Conservation (phyloP, 345 rosid species). For the Eucalyptus albens region DNA sequence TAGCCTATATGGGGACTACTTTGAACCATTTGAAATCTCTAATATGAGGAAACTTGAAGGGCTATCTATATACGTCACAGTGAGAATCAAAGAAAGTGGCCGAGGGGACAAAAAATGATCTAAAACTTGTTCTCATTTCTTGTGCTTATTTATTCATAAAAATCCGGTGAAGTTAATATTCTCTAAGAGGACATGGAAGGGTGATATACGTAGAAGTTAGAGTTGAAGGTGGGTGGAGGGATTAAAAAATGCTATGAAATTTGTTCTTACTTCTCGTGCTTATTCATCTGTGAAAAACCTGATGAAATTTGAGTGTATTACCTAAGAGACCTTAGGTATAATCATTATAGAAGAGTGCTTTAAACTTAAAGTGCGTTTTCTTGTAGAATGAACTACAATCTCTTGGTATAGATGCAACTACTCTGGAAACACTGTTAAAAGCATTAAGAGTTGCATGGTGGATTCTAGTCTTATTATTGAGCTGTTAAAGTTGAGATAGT, state of each 20-base stretch:
- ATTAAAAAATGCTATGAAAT: background rate
- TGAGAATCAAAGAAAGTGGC: background rate
- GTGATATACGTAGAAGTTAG: background rate
- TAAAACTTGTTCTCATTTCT: background rate
- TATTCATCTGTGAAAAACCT: background rate
- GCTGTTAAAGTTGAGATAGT: background rate
- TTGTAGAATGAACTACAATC: background rate
- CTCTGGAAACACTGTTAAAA: background rate
- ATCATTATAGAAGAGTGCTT: background rate
- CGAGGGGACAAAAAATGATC: background rate
- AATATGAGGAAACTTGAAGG: background rate
- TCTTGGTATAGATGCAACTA: background rate
- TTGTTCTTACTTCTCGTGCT: background rate
- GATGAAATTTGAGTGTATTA: background rate
- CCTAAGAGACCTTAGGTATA: background rate
- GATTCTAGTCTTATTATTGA: background rate
- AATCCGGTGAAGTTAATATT: background rate
- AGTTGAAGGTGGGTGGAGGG: background rate
- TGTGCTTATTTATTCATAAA: background rate
- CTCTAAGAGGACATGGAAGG: background rate
- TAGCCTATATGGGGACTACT: background rate
- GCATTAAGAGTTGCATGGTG: background rate
- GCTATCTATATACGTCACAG: background rate
- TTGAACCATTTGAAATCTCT: background rate
- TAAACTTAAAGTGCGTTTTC: background rate